A percentile compares a stretch with the other conserved stretches of the same genome.
Conservation (phyloP, 805 yeast genomes). For the Yarrowia porcina region DNA sequence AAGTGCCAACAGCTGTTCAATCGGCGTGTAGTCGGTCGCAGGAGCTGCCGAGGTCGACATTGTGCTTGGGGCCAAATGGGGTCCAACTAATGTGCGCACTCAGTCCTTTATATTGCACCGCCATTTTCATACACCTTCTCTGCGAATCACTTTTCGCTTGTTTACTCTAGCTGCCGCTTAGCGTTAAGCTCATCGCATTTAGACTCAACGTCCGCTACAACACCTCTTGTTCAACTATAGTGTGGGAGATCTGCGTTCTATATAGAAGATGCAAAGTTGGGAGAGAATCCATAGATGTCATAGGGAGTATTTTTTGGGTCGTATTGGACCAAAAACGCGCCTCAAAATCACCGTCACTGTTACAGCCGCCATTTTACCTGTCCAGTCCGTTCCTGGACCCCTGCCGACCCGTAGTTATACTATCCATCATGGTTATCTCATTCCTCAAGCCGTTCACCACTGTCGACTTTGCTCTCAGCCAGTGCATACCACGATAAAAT, state of each 20-base stretch:
- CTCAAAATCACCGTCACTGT: neutral
- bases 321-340: neutral
- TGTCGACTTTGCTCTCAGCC: neutral
- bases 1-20: slow-evolving; percentile 15
- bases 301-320: neutral
- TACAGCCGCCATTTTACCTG: neutral
- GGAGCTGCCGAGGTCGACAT: slow-evolving; percentile 13
- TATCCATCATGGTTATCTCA: neutral
- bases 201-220: neutral
- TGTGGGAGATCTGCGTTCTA: slow-evolving; percentile 9
- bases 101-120: slow-evolving; percentile 11
- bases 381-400: neutral
- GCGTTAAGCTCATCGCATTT: slow-evolving; percentile 17
- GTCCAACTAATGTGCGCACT: neutral
- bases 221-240: slow-evolving; percentile 12
- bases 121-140: slow-evolving; percentile 1
- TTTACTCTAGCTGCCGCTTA: slow-evolving; percentile 4
- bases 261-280: neutral
- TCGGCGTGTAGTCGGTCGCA: neutral
- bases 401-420: neutral
- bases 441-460: slow-evolving; percentile 10
- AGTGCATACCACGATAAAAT: slow-evolving; percentile 14
- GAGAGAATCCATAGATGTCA: neutral
- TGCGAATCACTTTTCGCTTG: slow-evolving; percentile 9
- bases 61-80: slow-evolving; percentile 19